These are phyloP conservation scores for Trichoderma lentiforme DNA, from an alignment of 2,329 filamentous ascomycete species.

Conservation along the genomic window DNA sequence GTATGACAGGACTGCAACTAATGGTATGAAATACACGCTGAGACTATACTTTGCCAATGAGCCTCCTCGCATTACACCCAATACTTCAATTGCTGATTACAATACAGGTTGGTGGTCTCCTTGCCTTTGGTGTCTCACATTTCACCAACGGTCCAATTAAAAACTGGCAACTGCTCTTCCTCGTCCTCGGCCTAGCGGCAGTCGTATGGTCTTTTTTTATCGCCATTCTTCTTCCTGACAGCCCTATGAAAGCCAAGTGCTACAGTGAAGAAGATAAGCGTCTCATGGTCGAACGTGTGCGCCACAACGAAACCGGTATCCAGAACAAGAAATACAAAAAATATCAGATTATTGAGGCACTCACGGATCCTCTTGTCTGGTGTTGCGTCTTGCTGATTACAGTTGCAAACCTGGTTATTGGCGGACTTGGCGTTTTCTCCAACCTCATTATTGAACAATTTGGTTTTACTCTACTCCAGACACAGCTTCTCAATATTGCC, in stretches of 20 bases:
- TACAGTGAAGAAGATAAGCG: background rate
- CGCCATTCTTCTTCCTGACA: background rate
- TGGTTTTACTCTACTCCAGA: background rate
- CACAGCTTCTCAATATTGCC: background rate
- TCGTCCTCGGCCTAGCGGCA: background rate
- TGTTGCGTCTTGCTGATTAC: background rate
- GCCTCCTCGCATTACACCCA: background rate
- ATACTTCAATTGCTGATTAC: background rate
- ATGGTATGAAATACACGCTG: background rate
- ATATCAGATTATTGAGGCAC: background rate
- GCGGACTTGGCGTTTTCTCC: background rate
- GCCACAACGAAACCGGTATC: background rate
- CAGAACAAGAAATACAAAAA: background rate
- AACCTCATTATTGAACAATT: background rate
- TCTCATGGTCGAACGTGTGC: background rate
- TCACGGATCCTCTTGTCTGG: background rate
- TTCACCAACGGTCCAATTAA: background rate
- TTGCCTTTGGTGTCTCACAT: background rate
- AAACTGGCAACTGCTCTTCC: background rate
- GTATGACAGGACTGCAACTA: background rate
- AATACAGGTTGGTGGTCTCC: background rate
- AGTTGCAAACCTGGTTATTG: background rate
- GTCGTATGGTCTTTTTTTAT: background rate
- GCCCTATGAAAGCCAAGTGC: background rate
- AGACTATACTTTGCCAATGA: background rate